Percentiles rank a stretch among this genome's conserved stretches.
These are phyloP conservation scores for Akanthomyces uredinophilus DNA, from an alignment of 2,329 filamentous ascomycete species.

Conservation along the genomic window DNA sequence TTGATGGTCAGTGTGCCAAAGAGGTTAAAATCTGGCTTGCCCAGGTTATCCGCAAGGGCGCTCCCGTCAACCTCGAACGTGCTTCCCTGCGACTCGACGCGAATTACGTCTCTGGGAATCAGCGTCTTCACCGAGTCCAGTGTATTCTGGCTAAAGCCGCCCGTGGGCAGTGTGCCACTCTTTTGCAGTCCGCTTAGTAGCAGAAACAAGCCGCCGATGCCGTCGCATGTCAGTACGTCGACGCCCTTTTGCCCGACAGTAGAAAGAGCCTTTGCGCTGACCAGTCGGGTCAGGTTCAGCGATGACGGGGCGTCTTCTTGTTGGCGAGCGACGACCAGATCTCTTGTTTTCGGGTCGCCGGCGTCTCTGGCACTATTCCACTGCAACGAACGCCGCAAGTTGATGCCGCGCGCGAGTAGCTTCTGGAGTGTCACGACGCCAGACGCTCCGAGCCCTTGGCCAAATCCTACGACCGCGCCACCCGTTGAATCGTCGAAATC, in stretches of 20 bases:
- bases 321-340: not conserved
- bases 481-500: constrained; percentile 31
- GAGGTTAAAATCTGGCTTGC: constrained; percentile 10
- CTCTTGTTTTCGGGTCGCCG: not conserved
- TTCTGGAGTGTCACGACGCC: constrained; percentile 27
- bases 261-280: constrained; percentile 27
- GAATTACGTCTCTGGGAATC: constrained; percentile 24
- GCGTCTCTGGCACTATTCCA: not conserved
- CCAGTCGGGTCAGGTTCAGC: constrained; percentile 23
- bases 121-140: constrained; percentile 19
- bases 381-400: constrained; percentile 1
- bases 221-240: constrained; percentile 28
- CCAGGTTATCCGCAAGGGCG: constrained; percentile 19
- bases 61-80: constrained; percentile 25
- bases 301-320: not conserved
- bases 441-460: constrained; percentile 30
- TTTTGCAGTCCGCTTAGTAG: constrained; percentile 23
- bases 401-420: constrained; percentile 22
- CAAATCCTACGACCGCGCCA: constrained; percentile 31
- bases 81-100: constrained; percentile 24
- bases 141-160: constrained; percentile 13
- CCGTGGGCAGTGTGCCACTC: constrained; percentile 20
- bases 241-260: constrained; percentile 25
- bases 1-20: constrained; percentile 6
- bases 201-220: constrained; percentile 28